phyloP scores from a whole-genome alignment of 2,329 filamentous ascomycete species.

The Cladobotryum mycophilum region DNA sequence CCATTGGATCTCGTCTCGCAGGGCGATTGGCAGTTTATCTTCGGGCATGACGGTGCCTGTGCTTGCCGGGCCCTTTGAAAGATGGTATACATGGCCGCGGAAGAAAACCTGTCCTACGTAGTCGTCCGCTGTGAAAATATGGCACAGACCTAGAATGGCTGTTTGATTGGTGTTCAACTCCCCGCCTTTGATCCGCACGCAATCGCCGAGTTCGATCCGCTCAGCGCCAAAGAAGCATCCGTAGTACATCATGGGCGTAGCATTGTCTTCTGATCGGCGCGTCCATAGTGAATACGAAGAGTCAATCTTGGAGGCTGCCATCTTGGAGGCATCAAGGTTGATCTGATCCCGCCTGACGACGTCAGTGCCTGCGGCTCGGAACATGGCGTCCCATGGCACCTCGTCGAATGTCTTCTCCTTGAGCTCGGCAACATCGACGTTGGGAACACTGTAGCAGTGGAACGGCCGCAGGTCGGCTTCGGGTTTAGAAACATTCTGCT shows the following conservation, averaged over 20 bases:
- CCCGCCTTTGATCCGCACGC: conserved; percentile 40
- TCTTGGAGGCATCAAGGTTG: conserved; percentile 44
- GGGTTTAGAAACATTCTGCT: conserved; percentile 33
- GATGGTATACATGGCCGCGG: conserved; percentile 34
- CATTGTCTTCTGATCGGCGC: conserved; percentile 25
- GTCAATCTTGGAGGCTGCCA: conserved; percentile 44
- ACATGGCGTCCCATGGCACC: conserved; percentile 36
- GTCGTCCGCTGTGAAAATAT: conserved; percentile 33
- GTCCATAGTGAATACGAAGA: conserved; percentile 45
- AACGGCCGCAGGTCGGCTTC: conserved; percentile 43
- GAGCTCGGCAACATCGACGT: conserved; percentile 33
- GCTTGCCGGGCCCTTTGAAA: conserved; percentile 22
- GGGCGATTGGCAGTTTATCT: conserved; percentile 35
- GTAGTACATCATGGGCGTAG: conserved; percentile 33
- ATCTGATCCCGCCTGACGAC: conserved; percentile 34
- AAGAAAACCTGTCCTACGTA: conserved; percentile 33
- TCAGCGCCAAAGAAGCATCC: conserved; percentile 48
- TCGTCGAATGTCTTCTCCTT: conserved; percentile 35
- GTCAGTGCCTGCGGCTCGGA: conserved; percentile 28
- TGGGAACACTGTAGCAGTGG: conserved; percentile 45
- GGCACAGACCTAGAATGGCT: conserved; percentile 32
- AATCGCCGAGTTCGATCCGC: conserved; percentile 41
- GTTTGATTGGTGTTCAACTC: conserved; percentile 30
- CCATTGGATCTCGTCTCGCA: conserved; percentile 36
- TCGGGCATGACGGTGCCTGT: conserved; percentile 24